A percentile compares a stretch with the other conserved stretches of the same genome.
These are phyloP conservation scores for Suillus ampliporus DNA, from an alignment of 768 basidiomycete species.

Conservation along the genomic window DNA sequence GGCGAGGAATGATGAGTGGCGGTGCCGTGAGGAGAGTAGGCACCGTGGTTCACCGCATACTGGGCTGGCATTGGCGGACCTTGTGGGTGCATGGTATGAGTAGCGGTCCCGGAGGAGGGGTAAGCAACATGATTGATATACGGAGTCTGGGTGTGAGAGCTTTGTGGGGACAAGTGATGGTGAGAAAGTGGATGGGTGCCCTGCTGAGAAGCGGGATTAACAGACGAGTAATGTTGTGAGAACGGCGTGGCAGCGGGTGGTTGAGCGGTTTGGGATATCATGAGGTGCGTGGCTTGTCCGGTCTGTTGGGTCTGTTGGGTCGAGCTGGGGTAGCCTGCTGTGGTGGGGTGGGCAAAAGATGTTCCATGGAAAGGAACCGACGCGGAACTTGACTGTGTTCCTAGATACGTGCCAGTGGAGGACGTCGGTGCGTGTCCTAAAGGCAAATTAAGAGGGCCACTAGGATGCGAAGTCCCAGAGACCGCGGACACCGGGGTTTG, in stretches of 20 bases:
- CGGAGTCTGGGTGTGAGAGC: conserved; percentile 4
- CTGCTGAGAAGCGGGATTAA: conserved; percentile 2
- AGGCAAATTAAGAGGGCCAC: background rate
- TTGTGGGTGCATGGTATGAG: background rate
- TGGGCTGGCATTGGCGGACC: background rate
- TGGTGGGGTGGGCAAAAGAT: background rate
- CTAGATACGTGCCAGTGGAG: background rate
- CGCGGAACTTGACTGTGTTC: background rate
- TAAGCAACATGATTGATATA: background rate
- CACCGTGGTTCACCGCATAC: background rate
- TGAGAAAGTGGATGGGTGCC: conserved; percentile 1
- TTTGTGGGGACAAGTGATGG: background rate
- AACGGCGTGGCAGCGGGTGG: background rate
- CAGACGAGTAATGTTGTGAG: background rate
- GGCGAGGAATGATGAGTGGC: background rate
- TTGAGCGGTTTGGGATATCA: background rate
- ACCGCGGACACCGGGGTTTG: background rate
- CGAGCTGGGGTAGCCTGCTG: background rate
- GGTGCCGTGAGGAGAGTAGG: background rate
- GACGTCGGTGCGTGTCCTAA: background rate
- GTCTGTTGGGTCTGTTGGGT: background rate
- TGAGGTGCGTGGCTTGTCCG: background rate
- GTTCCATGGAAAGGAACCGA: background rate
- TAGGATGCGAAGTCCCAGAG: background rate
- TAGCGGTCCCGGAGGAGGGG: background rate